phyloP scores from a whole-genome alignment of 2,329 filamentous ascomycete species.

The Zasmidium citrigriseum region DNA sequence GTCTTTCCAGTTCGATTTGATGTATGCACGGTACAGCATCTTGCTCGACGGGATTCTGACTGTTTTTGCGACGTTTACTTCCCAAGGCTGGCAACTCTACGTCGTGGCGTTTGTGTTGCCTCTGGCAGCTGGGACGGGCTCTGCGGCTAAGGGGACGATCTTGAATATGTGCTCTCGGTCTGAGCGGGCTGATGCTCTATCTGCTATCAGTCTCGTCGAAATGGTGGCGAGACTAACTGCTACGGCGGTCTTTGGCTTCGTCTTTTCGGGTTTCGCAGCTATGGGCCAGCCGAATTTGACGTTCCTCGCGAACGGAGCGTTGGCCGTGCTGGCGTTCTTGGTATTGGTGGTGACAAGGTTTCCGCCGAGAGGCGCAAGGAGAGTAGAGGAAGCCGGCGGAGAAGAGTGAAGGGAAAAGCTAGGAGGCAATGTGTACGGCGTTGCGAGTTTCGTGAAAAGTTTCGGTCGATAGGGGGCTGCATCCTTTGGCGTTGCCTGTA shows the following conservation, averaged over 20 bases:
- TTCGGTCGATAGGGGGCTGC: too few species aligned
- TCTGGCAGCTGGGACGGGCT: conserved; percentile 68
- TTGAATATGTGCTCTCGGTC: conserved; percentile 66
- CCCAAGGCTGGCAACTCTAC: conserved; percentile 68
- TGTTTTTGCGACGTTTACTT: conserved; percentile 62
- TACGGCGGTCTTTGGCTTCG: conserved; percentile 64
- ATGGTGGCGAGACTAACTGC: conserved; percentile 67
- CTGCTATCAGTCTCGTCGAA: conserved; percentile 69
- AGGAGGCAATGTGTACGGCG: background rate
- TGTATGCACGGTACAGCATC: conserved; percentile 67
- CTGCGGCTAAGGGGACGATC: conserved; percentile 72
- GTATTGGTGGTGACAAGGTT: conserved; percentile 50
- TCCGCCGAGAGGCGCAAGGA: conserved; percentile 44
- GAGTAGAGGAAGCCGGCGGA: conserved; percentile 19
- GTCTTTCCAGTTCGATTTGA: conserved; percentile 64
- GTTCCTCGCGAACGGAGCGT: conserved; percentile 66
- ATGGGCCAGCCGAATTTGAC: conserved; percentile 62
- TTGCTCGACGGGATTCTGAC: conserved; percentile 67
- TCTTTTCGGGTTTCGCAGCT: conserved; percentile 65
- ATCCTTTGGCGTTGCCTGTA: too few species aligned
- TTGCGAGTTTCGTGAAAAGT: too few species aligned
- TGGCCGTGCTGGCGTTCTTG: conserved; percentile 55
- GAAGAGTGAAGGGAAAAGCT: conserved; percentile 1
- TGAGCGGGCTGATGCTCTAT: conserved; percentile 66
- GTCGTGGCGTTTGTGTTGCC: conserved; percentile 65